These are phyloP conservation scores for Daedaleopsis sinensis DNA, from an alignment of 768 basidiomycete genomes.

Conservation along the genomic window DNA sequence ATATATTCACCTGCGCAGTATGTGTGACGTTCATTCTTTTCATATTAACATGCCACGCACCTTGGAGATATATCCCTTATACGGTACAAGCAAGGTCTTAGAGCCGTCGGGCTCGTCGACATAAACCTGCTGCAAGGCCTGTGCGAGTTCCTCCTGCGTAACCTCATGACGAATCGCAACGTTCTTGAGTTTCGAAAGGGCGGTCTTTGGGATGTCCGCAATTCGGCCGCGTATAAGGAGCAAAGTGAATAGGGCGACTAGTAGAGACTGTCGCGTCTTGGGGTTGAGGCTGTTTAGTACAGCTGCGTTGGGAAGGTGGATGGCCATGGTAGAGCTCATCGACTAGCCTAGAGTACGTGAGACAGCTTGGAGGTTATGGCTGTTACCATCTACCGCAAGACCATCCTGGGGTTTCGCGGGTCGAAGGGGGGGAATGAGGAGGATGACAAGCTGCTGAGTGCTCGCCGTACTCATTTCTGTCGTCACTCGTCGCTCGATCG, in stretches of 20 bases:
- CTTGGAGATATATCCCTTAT: constrained; percentile 63
- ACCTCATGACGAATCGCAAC: constrained; percentile 19
- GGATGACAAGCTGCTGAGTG: background rate
- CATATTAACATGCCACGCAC: constrained; percentile 37
- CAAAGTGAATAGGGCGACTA: constrained; percentile 47
- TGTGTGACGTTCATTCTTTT: background rate
- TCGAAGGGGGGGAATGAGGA: background rate
- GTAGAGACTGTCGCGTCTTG: constrained; percentile 32
- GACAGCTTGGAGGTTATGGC: background rate
- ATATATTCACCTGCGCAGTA: constrained; percentile 9
- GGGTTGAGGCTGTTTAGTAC: constrained; percentile 9
- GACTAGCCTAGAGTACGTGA: background rate
- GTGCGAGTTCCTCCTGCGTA: constrained; percentile 42
- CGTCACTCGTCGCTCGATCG: background rate
- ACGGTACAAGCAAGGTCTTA: constrained; percentile 68
- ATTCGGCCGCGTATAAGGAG: constrained; percentile 56
- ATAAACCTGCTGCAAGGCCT: constrained; percentile 65
- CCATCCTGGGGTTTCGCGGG: too few relatives aligned
- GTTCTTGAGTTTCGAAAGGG: constrained; percentile 32
- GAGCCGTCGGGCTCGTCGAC: constrained; percentile 57
- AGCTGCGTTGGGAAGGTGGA: constrained; percentile 13
- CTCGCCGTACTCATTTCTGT: too few relatives aligned
- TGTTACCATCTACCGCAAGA: background rate
- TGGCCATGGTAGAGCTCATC: constrained; percentile 7
- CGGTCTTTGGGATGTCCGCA: constrained; percentile 36